A percentile compares a stretch with the other conserved stretches of the same genome.
phyloP scores from a whole-genome alignment of 2,329 filamentous ascomycete species.

The Chaetomium sp. region DNA sequence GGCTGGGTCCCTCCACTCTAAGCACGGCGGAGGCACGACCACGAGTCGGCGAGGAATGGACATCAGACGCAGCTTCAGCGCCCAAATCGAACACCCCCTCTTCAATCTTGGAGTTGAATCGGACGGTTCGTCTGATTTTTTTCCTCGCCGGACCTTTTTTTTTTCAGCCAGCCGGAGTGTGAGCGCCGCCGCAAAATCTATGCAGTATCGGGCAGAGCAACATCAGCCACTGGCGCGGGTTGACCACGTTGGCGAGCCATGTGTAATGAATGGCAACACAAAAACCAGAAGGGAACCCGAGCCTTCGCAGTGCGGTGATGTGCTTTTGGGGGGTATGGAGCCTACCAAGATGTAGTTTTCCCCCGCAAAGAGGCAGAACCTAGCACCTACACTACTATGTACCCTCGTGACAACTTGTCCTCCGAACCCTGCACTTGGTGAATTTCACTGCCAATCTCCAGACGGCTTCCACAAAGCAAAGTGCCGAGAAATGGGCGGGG shows the following conservation, averaged over 20 bases:
- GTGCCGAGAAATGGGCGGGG: constrained; percentile 3
- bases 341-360: too few relatives aligned
- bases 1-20: constrained; percentile 3
- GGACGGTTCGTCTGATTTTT: neutral
- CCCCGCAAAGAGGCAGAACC: too few relatives aligned
- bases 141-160: too few relatives aligned
- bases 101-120: constrained; percentile 10
- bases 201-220: too few relatives aligned
- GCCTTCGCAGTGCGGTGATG: too few relatives aligned
- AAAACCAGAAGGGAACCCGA: too few relatives aligned
- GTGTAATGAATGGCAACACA: neutral
- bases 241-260: constrained; percentile 1
- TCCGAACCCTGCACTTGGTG: neutral
- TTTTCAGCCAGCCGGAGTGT: constrained; percentile 5
- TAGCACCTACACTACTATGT: too few relatives aligned
- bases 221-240: constrained; percentile 6
- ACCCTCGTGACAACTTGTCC: too few relatives aligned
- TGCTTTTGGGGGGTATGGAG: too few relatives aligned
- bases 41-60: constrained; percentile 5
- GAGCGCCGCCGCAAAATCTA: neutral
- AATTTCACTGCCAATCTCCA: constrained; percentile 13
- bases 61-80: constrained; percentile 9
- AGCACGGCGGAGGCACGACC: constrained; percentile 15
- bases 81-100: neutral
- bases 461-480: constrained; percentile 10